These are phyloP conservation scores for Alternaria solani DNA, from an alignment of 2,329 filamentous ascomycete genomes.

Conservation along the genomic window DNA sequence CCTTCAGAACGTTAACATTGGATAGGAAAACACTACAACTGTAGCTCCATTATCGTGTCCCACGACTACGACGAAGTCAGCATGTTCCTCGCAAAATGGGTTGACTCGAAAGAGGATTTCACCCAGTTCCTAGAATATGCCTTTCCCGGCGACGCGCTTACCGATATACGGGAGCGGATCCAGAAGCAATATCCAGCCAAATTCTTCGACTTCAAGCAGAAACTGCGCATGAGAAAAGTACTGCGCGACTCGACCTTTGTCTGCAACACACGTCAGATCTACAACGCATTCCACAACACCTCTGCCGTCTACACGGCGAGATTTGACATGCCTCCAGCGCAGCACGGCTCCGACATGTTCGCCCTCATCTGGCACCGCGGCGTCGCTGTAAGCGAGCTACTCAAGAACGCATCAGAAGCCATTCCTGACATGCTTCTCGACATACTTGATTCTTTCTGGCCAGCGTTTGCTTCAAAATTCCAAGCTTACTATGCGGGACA, in stretches of 20 bases:
- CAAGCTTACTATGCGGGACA: not conserved
- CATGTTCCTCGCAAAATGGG: not conserved
- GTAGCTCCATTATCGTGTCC: not conserved
- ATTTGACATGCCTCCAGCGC: not conserved
- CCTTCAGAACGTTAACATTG: not conserved
- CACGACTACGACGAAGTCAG: not conserved
- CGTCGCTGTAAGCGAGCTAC: not conserved
- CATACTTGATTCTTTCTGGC: accelerated
- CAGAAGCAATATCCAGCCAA: not conserved
- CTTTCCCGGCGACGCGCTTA: not conserved
- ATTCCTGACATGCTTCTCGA: not conserved
- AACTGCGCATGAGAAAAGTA: not conserved
- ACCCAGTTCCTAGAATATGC: not conserved
- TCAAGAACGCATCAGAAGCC: not conserved
- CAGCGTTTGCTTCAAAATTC: accelerated
- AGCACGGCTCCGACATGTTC: not conserved
- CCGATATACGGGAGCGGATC: not conserved
- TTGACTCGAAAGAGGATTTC: not conserved
- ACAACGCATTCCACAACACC: not conserved
- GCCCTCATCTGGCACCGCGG: not conserved
- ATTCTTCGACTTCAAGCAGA: not conserved
- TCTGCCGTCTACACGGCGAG: not conserved
- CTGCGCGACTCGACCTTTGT: not conserved
- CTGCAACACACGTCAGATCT: not conserved
- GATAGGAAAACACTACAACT: not conserved